These are phyloP conservation scores for Penicillium turbatum DNA, from an alignment of 495 filamentous ascomycete genomes.

Conservation along the genomic window DNA sequence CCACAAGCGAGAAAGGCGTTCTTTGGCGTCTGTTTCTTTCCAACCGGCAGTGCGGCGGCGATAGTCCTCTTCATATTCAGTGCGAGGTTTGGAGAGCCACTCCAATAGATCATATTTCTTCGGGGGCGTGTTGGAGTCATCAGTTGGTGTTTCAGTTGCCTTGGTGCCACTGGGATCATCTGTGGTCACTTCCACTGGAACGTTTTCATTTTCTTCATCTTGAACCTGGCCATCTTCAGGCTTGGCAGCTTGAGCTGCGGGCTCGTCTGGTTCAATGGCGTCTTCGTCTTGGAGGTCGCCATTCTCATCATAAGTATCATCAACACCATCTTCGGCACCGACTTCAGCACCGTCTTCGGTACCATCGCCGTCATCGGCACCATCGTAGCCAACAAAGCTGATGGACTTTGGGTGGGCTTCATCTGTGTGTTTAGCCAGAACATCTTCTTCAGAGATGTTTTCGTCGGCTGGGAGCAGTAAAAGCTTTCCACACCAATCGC, in stretches of 20 bases:
- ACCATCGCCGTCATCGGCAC: constrained; percentile 17
- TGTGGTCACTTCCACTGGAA: constrained; percentile 1
- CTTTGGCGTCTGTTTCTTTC: constrained; percentile 38
- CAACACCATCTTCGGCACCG: constrained; percentile 17
- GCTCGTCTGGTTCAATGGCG: constrained; percentile 17
- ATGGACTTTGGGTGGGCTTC: constrained; percentile 32
- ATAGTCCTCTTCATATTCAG: constrained; percentile 20
- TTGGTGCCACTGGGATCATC: constrained; percentile 12
- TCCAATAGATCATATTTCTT: constrained; percentile 18
- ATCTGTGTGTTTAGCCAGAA: constrained; percentile 32
- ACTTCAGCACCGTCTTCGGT: constrained; percentile 22
- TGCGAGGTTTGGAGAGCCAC: constrained; percentile 31
- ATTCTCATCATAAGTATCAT: constrained; percentile 17
- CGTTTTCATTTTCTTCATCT: constrained; percentile 15
- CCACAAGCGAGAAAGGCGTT: constrained; percentile 57
- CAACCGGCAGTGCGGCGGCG: constrained; percentile 17
- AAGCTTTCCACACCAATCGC: constrained; percentile 37
- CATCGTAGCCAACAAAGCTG: constrained; percentile 24
- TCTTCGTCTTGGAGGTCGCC: constrained; percentile 23
- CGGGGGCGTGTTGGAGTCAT: background rate
- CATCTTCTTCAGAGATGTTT: constrained; percentile 24
- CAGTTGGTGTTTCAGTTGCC: background rate
- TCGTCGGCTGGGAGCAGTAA: constrained; percentile 28
- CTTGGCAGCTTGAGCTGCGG: background rate
- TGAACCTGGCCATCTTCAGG: constrained; percentile 14